phyloP scores from a whole-genome alignment of 108 stramenopile species.

The Schizochytrium sp. region DNA sequence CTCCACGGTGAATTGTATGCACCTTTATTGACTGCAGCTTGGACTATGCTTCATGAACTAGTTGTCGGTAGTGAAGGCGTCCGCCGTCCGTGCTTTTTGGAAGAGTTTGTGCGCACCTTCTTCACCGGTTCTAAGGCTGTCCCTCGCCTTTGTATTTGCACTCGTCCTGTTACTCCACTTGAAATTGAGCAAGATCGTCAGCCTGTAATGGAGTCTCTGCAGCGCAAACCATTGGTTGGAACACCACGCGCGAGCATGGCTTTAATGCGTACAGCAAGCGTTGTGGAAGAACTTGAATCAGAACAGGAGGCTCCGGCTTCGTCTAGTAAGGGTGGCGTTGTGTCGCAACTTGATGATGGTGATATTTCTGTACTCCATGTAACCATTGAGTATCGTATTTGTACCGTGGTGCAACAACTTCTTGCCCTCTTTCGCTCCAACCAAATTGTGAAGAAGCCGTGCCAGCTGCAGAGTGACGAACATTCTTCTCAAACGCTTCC shows the following conservation, averaged over 20 bases:
- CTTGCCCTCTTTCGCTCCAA: slow-evolving; percentile 8
- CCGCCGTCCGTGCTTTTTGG: slow-evolving; percentile 59
- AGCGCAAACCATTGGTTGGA: slow-evolving; percentile 1
- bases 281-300: not conserved
- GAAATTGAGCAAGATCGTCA: slow-evolving; percentile 15
- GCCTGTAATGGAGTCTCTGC: slow-evolving; percentile 44
- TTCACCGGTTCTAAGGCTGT: slow-evolving; percentile 37
- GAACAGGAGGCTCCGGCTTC: not conserved
- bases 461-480: slow-evolving; percentile 9
- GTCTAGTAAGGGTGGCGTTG: not conserved
- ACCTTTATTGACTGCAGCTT: slow-evolving; percentile 1
- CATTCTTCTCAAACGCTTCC: slow-evolving; percentile 10
- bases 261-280: not conserved
- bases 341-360: slow-evolving; percentile 41
- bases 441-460: slow-evolving; percentile 17
- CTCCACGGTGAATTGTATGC: slow-evolving; percentile 18
- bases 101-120: slow-evolving; percentile 46
- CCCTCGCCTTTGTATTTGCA: slow-evolving; percentile 49
- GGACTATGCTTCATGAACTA: slow-evolving; percentile 22
- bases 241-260: slow-evolving; percentile 14
- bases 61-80: not conserved
- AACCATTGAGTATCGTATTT: slow-evolving; percentile 20
- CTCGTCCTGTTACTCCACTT: slow-evolving; percentile 34
- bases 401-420: slow-evolving; percentile 17
- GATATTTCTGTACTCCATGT: slow-evolving; percentile 49